phyloP scores from a whole-genome alignment of 345 rosid species.

The Pistacia atlantica region DNA sequence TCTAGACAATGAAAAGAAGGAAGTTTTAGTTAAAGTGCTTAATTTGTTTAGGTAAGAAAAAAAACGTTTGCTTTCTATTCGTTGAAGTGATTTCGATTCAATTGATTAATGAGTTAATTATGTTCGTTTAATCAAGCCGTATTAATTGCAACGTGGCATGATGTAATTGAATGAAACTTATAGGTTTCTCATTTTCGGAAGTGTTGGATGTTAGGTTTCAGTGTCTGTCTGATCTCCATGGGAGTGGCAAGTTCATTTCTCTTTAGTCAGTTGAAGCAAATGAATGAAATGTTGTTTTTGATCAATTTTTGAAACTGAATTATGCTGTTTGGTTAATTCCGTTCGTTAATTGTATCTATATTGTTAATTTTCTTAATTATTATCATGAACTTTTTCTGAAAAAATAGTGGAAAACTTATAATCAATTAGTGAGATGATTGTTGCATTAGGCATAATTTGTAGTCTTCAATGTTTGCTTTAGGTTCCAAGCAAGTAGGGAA shows the following conservation, averaged over 20 bases:
- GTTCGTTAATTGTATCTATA: neutral
- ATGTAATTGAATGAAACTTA: slow-evolving; percentile 2
- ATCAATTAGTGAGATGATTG: neutral
- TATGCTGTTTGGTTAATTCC: neutral
- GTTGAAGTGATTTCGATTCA: neutral
- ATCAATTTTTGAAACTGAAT: slow-evolving; percentile 9
- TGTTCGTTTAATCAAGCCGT: neutral
- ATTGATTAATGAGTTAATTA: neutral
- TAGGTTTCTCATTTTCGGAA: slow-evolving; percentile 8
- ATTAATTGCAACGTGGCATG: neutral
- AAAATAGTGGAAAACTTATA: neutral
- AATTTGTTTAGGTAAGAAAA: neutral
- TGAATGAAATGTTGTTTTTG: neutral
- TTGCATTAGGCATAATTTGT: neutral
- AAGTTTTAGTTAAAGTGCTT: neutral
- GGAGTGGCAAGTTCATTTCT: neutral
- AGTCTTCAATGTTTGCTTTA: neutral
- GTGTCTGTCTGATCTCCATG: neutral
- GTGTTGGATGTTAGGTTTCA: neutral
- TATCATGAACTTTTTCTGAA: neutral
- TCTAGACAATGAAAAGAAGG: no score
- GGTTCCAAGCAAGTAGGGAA: neutral
- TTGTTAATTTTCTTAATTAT: neutral
- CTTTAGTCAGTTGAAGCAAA: neutral
- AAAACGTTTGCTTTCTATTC: neutral